Evolutionary conservation across 768 basidiomycete genomes (phyloP), one percentile per base, ranked within the genome.

Genomic region (Rhodotorula diobovata): DNA sequence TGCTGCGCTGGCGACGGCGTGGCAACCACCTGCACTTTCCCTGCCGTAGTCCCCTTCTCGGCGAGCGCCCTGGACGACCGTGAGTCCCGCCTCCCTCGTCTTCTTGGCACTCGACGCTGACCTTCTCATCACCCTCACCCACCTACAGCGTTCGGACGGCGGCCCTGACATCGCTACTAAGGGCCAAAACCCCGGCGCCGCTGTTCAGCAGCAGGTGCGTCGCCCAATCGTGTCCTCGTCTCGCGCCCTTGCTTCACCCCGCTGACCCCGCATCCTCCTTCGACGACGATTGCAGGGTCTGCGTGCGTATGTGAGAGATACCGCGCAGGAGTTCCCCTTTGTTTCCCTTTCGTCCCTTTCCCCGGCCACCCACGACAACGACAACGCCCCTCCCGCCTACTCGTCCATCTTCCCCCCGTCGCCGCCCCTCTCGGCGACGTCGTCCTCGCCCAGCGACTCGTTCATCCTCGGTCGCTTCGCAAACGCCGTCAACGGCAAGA

Each of bases 301-400:
- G 61, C 32, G 30, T 25, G 62, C 46, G 64, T 62, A 61, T 66
- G 72, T 73, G 72, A 73, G 61, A 73, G 72, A 66, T 57, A 50
- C 48, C 56, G 43, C 54, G 46, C 64, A 56, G 57, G 23, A 21
- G 6, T 20, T 69, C 56, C 56, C 50, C 37, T 58, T 57, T 39
- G 12, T 63, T 63, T n/a, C 56, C 45, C 60, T 56, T 70, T 70
- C 71, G 30, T 46, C 45, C 20, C 30, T 37, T n/a, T 54, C 59
- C 46, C 34, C 67, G 56, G 54, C 63, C 51, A 35, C 46, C 28
- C 28, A 7, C 23, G 30, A 37, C 65, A 39, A 28, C 56, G 34
- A 37, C 35, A 57, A 23, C 56, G 35, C 37, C 35, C 37, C 53
- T 14, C 64, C 54, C 41, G 41, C 41, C 53, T 45, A 59, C 58